Conservation (phyloP, 352 stramenopile genomes). For the Phytopythium oedochilum region DNA sequence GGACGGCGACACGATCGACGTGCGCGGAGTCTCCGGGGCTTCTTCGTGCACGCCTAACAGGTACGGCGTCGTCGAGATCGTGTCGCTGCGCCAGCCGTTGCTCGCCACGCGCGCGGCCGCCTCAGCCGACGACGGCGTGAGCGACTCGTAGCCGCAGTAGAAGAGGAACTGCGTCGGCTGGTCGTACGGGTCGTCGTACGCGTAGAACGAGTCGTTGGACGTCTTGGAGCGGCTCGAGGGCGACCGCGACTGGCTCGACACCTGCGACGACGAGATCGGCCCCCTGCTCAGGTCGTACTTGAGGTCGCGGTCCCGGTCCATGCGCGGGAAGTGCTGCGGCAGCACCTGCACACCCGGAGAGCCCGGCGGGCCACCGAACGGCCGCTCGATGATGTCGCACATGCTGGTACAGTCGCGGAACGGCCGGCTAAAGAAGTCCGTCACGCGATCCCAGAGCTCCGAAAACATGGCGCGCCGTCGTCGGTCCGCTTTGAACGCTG, state of each 20-base stretch:
- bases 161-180: slow-evolving; percentile 48
- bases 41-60: slow-evolving; percentile 9
- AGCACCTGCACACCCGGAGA: slow-evolving; percentile 25
- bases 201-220: slow-evolving; percentile 23
- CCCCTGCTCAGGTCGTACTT: slow-evolving; percentile 24
- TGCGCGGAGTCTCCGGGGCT: slow-evolving; percentile 4
- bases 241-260: slow-evolving; percentile 3
- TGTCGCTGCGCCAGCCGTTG: slow-evolving; percentile 25
- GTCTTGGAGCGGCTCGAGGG: slow-evolving; percentile 14
- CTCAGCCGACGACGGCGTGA: slow-evolving; percentile 23
- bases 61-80: slow-evolving; percentile 22
- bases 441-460: slow-evolving; percentile 2
- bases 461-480: background rate
- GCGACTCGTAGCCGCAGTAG: slow-evolving; percentile 38
- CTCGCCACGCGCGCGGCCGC: slow-evolving; percentile 7
- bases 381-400: slow-evolving; percentile 15
- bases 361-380: background rate
- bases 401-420: slow-evolving; percentile 32
- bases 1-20: slow-evolving; percentile 20
- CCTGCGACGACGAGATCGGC: slow-evolving; percentile 8
- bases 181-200: slow-evolving; percentile 36
- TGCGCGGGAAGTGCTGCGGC: slow-evolving; percentile 23
- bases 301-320: slow-evolving; percentile 22
- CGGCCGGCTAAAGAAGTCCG: slow-evolving; percentile 22
- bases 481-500: background rate